Evolutionary conservation across 1,139 yeast species (phyloP), one percentile per base, ranked within the genome.

Genomic region (Debaryomycetaceae sp.): DNA sequence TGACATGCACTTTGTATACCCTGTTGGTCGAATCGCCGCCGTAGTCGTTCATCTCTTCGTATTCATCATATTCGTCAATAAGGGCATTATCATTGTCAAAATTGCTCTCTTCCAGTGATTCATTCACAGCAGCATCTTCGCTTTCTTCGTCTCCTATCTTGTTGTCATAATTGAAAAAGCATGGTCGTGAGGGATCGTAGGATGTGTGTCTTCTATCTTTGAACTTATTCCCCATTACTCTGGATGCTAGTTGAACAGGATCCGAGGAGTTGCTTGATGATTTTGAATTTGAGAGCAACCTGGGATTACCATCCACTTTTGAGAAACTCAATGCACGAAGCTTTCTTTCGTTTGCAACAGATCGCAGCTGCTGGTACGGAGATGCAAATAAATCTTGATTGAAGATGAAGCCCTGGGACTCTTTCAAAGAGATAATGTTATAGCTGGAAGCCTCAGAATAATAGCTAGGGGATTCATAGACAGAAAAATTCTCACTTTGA

Each of bases 341-440:
- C 43, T 60, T 66, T 42, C 62, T 56, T 46, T 73, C 80, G 45
- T 65, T 70, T 1, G 76, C 67, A 4, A 70, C 51, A 0, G 81
- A 73, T 42, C 76, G 60, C 55, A 72, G 77, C 53, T 83, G 89
- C 52, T 81, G 86, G 56, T 78, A 81, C 6, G 83, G 79, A 6
- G 83, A 73, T 7, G 87, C 89, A 70, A 84, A 85, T 46, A 85
- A 65, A 54, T 83, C 88, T 54, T 83, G 89, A 60, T 85, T 85
- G 76, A 87, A 85, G 17, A 80, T 66, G 55, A 85, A 85, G 5
- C 93, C 93, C 58, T 85, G 91, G 41, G 83, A 74, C 57, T 84
- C 88, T 42, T 75, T 75, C 34, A 85, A 66, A 34, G 81, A 75
- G 39, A 76, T 70, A 13, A 73, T 68, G 45, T 65, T 70, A 49